phyloP scores from a whole-genome alignment of 805 yeast species.

The Candida silvatica region DNA sequence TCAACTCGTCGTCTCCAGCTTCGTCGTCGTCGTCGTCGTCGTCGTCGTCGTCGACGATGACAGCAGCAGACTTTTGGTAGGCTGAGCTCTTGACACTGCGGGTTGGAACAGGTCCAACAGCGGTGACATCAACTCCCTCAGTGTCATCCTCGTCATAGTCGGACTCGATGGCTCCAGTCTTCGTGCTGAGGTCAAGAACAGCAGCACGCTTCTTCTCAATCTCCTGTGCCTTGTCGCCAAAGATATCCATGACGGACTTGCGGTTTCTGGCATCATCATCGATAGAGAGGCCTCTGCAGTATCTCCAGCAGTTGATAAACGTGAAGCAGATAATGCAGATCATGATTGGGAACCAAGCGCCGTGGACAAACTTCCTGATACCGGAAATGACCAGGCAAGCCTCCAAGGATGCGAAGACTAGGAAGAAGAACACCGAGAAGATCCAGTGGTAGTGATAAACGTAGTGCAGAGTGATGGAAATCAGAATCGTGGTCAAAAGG shows the following conservation, averaged over 20 bases:
- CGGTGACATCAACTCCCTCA: background rate
- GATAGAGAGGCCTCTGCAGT: slow-evolving; percentile 33
- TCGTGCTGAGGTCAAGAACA: slow-evolving; percentile 13
- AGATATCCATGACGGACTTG: slow-evolving; percentile 24
- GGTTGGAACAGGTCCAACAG: background rate
- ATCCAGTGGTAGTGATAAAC: slow-evolving; percentile 32
- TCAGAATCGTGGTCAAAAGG: slow-evolving; percentile 39
- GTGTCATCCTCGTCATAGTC: background rate
- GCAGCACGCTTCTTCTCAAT: slow-evolving; percentile 14
- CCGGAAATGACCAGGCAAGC: slow-evolving; percentile 37
- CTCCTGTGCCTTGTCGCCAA: slow-evolving; percentile 13
- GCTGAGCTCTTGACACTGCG: too few species aligned
- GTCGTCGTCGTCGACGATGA: too few species aligned
- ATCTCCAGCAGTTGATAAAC: slow-evolving; percentile 40
- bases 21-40: too few species aligned
- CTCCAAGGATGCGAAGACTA: slow-evolving; percentile 40
- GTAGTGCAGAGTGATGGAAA: slow-evolving; percentile 35
- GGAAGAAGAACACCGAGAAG: slow-evolving; percentile 26
- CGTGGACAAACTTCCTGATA: slow-evolving; percentile 42
- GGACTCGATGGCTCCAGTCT: too few species aligned
- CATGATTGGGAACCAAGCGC: slow-evolving; percentile 55
- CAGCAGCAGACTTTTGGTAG: too few species aligned
- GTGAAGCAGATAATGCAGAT: slow-evolving; percentile 29
- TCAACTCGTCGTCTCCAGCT: too few species aligned
- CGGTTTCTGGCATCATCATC: slow-evolving; percentile 24